These are phyloP conservation scores for Penicillium pancosmium DNA, from an alignment of 495 filamentous ascomycete species.

Conservation along the genomic window DNA sequence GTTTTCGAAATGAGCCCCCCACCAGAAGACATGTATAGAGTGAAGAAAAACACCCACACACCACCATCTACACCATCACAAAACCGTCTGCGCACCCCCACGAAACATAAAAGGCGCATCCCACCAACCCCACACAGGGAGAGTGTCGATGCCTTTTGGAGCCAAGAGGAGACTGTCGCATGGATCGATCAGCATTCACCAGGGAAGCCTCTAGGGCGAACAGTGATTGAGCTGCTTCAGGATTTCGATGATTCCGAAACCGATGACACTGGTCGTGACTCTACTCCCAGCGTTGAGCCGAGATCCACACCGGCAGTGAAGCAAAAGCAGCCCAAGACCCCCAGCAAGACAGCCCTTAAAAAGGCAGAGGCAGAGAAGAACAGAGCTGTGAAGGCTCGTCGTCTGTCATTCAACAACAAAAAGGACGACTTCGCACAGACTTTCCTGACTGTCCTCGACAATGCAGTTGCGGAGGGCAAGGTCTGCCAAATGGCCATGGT, in stretches of 20 bases:
- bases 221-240: constrained; percentile 29
- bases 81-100: constrained; percentile 51
- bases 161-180: constrained; percentile 68
- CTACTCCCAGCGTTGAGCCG: constrained; percentile 10
- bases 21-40: constrained; percentile 16
- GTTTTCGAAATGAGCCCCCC: constrained; percentile 29
- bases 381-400: constrained; percentile 44
- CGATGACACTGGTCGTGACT: constrained; percentile 20
- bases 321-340: constrained; percentile 34
- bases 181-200: constrained; percentile 85
- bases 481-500: constrained; percentile 59
- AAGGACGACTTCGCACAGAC: constrained; percentile 68
- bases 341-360: constrained; percentile 46
- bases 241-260: constrained; percentile 38
- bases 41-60: constrained; percentile 31
- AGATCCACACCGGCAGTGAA: constrained; percentile 19
- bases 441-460: constrained; percentile 78
- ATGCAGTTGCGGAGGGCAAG: constrained; percentile 61
- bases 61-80: constrained; percentile 52
- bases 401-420: constrained; percentile 65
- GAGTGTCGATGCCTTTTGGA: constrained; percentile 81
- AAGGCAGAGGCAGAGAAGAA: constrained; percentile 47
- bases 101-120: constrained; percentile 49
- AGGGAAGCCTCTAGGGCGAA: constrained; percentile 47
- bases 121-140: constrained; percentile 63